Percentiles rank a stretch among this genome's conserved stretches.
Evolutionary conservation across 768 basidiomycete genomes (phyloP).

Genomic region (Serendipita sp.): DNA sequence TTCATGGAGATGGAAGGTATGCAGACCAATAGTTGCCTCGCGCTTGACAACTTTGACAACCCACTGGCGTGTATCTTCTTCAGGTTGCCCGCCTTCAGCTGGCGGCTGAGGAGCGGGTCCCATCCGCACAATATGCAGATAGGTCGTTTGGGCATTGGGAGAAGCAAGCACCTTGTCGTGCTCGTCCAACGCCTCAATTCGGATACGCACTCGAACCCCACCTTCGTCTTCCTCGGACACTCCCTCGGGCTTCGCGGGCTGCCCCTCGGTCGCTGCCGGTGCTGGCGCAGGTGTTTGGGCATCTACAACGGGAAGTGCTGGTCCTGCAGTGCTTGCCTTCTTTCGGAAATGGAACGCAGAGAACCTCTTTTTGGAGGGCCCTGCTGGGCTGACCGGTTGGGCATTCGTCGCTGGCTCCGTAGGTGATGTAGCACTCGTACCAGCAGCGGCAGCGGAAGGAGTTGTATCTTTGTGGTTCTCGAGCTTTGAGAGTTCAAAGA

Average conservation of each 20-base stretch:
- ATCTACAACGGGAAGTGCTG: constrained; percentile 66
- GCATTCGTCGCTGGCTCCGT: neutral
- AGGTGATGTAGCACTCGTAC: neutral
- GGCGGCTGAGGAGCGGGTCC: constrained; percentile 27
- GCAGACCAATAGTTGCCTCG: constrained; percentile 83
- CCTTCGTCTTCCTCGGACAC: constrained; percentile 35
- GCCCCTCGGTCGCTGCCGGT: constrained; percentile 8
- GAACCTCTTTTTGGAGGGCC: constrained; percentile 37
- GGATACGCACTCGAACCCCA: constrained; percentile 66
- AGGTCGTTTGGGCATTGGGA: constrained; percentile 77
- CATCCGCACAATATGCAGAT: constrained; percentile 68
- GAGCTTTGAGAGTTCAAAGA: constrained; percentile 67
- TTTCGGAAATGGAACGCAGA: constrained; percentile 54
- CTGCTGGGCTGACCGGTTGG: neutral
- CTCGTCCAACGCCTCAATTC: constrained; percentile 67
- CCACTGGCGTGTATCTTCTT: constrained; percentile 62
- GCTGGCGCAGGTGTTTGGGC: constrained; percentile 27
- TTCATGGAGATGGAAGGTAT: constrained; percentile 90
- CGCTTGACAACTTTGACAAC: constrained; percentile 85
- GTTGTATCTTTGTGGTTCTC: constrained; percentile 26
- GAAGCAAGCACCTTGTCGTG: constrained; percentile 42
- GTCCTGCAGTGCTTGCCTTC: constrained; percentile 43
- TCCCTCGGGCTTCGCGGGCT: constrained; percentile 17
- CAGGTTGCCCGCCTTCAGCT: constrained; percentile 19
- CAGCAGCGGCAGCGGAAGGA: neutral